phyloP scores from a whole-genome alignment of 208 protist genomes.

The Phytomonas serpens region DNA sequence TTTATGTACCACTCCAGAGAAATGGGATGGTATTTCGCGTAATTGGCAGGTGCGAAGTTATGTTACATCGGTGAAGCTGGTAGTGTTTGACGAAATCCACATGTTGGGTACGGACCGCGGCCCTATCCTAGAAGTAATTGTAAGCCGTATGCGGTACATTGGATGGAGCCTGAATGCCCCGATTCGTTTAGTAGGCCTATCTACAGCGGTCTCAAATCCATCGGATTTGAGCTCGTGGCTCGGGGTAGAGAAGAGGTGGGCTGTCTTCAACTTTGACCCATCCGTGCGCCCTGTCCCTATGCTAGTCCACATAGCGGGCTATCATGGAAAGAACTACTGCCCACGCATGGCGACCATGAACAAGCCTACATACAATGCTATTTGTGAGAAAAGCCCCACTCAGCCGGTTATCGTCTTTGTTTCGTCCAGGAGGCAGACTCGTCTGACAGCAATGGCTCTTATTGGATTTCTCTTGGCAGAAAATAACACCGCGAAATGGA shows the following conservation, averaged over 20 bases:
- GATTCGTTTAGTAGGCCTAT: conserved; percentile 97
- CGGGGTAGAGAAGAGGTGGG: conserved; percentile 88
- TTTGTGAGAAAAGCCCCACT: conserved; percentile 88
- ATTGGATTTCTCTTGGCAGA: conserved; percentile 93
- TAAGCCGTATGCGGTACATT: conserved; percentile 98
- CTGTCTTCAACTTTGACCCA: conserved; percentile 98
- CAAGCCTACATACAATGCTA: conserved; percentile 98
- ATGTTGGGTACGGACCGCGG: conserved; percentile 98
- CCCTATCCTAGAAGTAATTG: conserved; percentile 98
- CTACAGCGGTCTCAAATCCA: conserved; percentile 98
- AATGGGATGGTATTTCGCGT: conserved; percentile 99
- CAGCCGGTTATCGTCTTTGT: conserved; percentile 99
- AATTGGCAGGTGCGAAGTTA: conserved; percentile 97
- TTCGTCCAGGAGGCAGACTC: conserved; percentile 96
- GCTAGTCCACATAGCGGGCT: conserved; percentile 95
- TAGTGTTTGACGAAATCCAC: conserved; percentile 99
- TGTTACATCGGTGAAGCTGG: conserved; percentile 91
- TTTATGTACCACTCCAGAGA: conserved; percentile 99
- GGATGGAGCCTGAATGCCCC: conserved; percentile 82
- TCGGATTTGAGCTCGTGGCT: conserved; percentile 98
- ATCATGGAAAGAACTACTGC: conserved; percentile 96
- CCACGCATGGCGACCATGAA: conserved; percentile 99
- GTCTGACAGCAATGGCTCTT: conserved; percentile 98
- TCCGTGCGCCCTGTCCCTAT: conserved; percentile 97
- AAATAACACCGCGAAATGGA: conserved; percentile 91